A percentile compares a stretch with the other conserved stretches of the same genome.
phyloP scores from a whole-genome alignment of 2,329 filamentous ascomycete species.

The Alternaria infectoria region DNA sequence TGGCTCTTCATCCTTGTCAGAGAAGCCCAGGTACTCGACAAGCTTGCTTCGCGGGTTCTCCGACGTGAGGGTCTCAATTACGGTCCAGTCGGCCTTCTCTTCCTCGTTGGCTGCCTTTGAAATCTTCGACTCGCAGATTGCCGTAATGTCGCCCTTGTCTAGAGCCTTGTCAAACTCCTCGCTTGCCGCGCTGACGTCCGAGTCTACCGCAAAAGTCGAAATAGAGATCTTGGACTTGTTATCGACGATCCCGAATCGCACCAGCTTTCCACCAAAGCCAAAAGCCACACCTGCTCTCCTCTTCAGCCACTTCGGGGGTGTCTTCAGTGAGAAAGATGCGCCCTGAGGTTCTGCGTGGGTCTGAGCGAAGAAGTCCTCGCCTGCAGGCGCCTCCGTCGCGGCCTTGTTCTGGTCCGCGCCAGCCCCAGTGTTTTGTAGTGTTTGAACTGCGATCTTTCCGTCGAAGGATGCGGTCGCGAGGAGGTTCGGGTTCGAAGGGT shows the following conservation, averaged over 20 bases:
- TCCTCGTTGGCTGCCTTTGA: slow-evolving; percentile 79
- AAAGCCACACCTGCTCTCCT: slow-evolving; percentile 86
- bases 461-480: slow-evolving; percentile 97
- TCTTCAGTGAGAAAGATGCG: slow-evolving; percentile 83
- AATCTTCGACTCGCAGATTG: slow-evolving; percentile 81
- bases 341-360: slow-evolving; percentile 91
- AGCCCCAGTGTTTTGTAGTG: slow-evolving; percentile 89
- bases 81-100: slow-evolving; percentile 94
- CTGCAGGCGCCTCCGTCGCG: slow-evolving; percentile 72
- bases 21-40: slow-evolving; percentile 88
- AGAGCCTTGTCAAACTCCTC: slow-evolving; percentile 86
- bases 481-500: slow-evolving; percentile 88
- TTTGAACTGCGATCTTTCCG: slow-evolving; percentile 92
- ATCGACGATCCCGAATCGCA: slow-evolving; percentile 75
- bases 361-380: slow-evolving; percentile 95
- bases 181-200: slow-evolving; percentile 80
- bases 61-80: slow-evolving; percentile 86
- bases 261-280: slow-evolving; percentile 92
- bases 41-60: slow-evolving; percentile 86
- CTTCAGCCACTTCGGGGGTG: slow-evolving; percentile 90
- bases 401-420: slow-evolving; percentile 67
- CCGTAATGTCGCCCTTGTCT: slow-evolving; percentile 74
- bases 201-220: slow-evolving; percentile 86
- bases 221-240: slow-evolving; percentile 80
- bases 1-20: slow-evolving; percentile 57